A percentile compares a stretch with the other conserved stretches of the same genome.
Conservation (phyloP, 2,329 filamentous ascomycete species). For the Calonectria montana region DNA sequence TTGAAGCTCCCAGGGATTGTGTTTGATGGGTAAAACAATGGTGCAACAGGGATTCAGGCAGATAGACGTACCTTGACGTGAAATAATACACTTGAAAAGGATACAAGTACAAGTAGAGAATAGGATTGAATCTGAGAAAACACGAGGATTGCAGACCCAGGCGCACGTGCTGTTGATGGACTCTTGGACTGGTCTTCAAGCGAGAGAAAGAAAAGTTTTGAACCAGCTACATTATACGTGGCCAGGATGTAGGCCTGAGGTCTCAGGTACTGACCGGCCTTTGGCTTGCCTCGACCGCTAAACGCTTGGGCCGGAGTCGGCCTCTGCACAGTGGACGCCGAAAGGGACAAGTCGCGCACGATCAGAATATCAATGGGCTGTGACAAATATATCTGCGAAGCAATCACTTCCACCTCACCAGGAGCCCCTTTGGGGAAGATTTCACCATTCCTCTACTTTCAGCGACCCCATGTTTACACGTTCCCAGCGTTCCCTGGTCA, state of each 20-base stretch:
- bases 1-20: conserved; percentile 23
- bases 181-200: conserved; percentile 40
- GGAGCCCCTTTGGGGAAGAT: background rate
- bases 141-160: conserved; percentile 20
- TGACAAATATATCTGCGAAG: background rate
- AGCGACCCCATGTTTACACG: background rate
- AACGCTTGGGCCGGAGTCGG: conserved; percentile 14
- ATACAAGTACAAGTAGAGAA: conserved; percentile 29
- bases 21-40: conserved; percentile 30
- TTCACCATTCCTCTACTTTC: background rate
- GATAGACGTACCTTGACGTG: conserved; percentile 38
- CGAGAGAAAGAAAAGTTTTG: conserved; percentile 46
- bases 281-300: conserved; percentile 3
- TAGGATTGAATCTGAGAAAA: conserved; percentile 31
- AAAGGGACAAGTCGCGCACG: background rate
- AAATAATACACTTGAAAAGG: conserved; percentile 34
- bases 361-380: background rate
- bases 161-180: conserved; percentile 37
- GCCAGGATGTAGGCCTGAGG: conserved; percentile 46
- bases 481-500: background rate
- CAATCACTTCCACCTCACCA: background rate
- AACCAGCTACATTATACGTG: conserved; percentile 33
- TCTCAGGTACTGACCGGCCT: conserved; percentile 45
- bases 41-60: conserved; percentile 25
- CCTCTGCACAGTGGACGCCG: background rate